A percentile compares a stretch with the other conserved stretches of the same genome.
phyloP scores from a whole-genome alignment of 305 asterid genomes.

The Ilex paraguariensis region DNA sequence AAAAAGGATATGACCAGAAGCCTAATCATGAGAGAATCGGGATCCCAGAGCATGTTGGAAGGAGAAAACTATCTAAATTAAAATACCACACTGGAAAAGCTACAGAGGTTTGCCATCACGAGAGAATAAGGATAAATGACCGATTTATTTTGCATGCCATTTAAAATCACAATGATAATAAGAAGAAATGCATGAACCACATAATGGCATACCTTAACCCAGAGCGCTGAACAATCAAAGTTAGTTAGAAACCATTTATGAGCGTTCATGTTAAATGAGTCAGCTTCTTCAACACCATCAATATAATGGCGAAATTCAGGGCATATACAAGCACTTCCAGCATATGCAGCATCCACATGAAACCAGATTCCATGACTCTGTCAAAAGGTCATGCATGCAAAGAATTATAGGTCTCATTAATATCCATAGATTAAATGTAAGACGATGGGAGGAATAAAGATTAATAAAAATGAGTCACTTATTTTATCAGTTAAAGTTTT shows the following conservation, averaged over 20 bases:
- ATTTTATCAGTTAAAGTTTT: too few species aligned
- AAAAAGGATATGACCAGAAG: too few species aligned
- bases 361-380: slow-evolving; percentile 82
- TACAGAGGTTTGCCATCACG: background rate
- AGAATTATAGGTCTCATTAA: slow-evolving; percentile 14
- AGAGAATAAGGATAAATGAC: background rate
- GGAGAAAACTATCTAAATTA: background rate
- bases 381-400: slow-evolving; percentile 13
- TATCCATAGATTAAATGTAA: background rate
- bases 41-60: background rate
- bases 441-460: slow-evolving; percentile 1
- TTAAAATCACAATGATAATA: background rate
- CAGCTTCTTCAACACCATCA: slow-evolving; percentile 77
- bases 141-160: background rate
- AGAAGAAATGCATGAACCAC: slow-evolving; percentile 3
- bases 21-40: background rate
- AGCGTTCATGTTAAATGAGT: slow-evolving; percentile 94
- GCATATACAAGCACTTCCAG: slow-evolving; percentile 96
- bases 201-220: slow-evolving; percentile 76
- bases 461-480: slow-evolving; percentile 4
- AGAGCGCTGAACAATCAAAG: slow-evolving; percentile 89
- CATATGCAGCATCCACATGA: slow-evolving; percentile 98
- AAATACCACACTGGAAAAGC: background rate
- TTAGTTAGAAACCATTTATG: slow-evolving; percentile 94
- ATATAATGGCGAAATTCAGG: slow-evolving; percentile 75